Base-by-base conservation (phyloP, 345 rosid species). In the Turritis glabra region DNA sequence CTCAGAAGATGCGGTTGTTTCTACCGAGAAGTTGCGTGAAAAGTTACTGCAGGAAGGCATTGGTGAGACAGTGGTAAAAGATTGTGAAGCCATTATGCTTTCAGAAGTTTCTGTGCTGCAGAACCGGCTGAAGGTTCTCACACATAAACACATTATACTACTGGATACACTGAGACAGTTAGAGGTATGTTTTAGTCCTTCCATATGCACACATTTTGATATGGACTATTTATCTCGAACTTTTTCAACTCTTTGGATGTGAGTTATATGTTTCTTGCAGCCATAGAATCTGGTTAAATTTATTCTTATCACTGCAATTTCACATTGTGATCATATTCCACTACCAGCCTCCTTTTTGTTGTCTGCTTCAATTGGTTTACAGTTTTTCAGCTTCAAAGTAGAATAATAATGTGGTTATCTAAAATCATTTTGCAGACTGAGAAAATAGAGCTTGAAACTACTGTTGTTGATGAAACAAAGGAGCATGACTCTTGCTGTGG, bases 401-500 rank as follows among this genome's bases (percentile, higher is more conserved):
- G 30, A 53, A 12, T 33, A 33, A 35, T 5, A 67, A 48, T 64
- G 60, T 21, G 5, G 5, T 46, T 30, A 40, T 7, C 27, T 25
- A 5, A 48, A 73, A 63, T 30, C 56, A 76, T 73, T 72, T 74
- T 85, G 81, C 88, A 96, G 98, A 71, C 97, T 12, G 99, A 95
- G 80, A 96, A 96, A 83, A 88, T 92, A 71, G 97, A 96, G 87
- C 86, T 96, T 82, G 99, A 96, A 81, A 77, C 99, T 50, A 96
- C 99, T 33, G 99, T 96, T 44, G 91, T 96, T 67, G 98, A 96
- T 72, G 99, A 96, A 84, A 96, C 97, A 15, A 96, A 92, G 87
- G 98, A 88, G 55, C 91, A 87, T 19, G 96, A 90, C 18, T 94
- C 96, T 57, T 94, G 80, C 71, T 85, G 97, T 74, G 95, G 96